These are phyloP conservation scores for Eimeria zaria DNA, from an alignment of 169 alveolate species.

Conservation along the genomic window DNA sequence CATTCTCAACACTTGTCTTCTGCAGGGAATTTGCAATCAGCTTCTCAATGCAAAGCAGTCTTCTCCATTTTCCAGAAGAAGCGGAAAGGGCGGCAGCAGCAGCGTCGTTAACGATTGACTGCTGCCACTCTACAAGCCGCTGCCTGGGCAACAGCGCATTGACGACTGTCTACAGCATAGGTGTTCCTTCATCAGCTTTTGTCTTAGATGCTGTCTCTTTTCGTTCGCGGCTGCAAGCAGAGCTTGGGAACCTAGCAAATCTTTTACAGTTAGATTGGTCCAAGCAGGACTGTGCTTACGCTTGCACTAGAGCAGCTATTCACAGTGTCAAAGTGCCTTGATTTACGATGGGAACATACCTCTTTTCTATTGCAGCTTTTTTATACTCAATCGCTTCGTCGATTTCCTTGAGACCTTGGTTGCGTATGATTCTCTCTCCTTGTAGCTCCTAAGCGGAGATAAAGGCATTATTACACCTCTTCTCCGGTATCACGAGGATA, in stretches of 20 bases:
- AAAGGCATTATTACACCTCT: not conserved
- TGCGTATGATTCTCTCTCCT: constrained; percentile 74
- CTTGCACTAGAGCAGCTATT: not conserved
- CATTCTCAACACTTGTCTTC: constrained; percentile 83
- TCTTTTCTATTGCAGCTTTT: constrained; percentile 77
- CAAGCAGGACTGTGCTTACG: not conserved
- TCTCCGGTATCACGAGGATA: not conserved
- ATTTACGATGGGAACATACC: not conserved
- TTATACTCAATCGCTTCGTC: constrained; percentile 75
- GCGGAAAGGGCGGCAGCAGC: constrained; percentile 86
- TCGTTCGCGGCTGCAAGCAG: not conserved
- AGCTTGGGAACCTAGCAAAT: too few relatives aligned
- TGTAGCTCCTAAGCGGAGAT: constrained; percentile 38
- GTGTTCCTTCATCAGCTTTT: not conserved
- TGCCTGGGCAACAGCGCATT: constrained; percentile 35
- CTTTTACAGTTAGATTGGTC: not conserved
- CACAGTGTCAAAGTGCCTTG: not conserved
- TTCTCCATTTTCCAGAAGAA: constrained; percentile 84
- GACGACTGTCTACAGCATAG: not conserved
- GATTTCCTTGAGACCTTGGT: constrained; percentile 68
- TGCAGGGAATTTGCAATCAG: constrained; percentile 84
- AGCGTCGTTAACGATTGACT: constrained; percentile 73
- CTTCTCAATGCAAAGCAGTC: constrained; percentile 83
- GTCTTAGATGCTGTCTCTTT: not conserved
- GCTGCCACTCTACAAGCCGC: constrained; percentile 81